These are phyloP conservation scores for Corymbia calophylla DNA, from an alignment of 441 rosid species.

Conservation along the genomic window DNA sequence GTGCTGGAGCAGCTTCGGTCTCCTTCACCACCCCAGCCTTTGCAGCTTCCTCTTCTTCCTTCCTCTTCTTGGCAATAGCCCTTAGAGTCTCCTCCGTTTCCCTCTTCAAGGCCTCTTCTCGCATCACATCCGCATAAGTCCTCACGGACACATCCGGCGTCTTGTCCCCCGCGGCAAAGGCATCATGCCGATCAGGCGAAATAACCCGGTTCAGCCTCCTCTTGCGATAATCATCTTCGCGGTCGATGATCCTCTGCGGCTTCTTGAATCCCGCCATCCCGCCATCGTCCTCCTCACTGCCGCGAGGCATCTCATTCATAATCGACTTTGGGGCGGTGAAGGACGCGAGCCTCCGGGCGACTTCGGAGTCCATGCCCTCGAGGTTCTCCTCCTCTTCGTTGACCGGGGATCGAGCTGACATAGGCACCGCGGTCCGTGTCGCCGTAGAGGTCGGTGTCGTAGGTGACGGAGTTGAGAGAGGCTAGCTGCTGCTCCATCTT, in stretches of 20 bases:
- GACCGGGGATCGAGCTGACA: constrained; percentile 70
- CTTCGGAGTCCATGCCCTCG: constrained; percentile 58
- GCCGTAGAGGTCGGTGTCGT: constrained; percentile 81
- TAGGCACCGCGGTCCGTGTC: constrained; percentile 61
- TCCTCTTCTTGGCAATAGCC: constrained; percentile 64
- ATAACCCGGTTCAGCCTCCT: constrained; percentile 68
- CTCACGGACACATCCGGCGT: constrained; percentile 80
- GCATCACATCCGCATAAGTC: constrained; percentile 80
- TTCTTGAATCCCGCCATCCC: constrained; percentile 52
- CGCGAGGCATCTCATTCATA: constrained; percentile 69
- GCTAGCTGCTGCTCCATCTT: constrained; percentile 72
- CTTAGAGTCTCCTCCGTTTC: constrained; percentile 68
- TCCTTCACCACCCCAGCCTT: constrained; percentile 9
- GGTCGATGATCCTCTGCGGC: constrained; percentile 63
- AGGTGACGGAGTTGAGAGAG: constrained; percentile 57
- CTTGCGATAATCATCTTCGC: constrained; percentile 83
- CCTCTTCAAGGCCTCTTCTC: constrained; percentile 68
- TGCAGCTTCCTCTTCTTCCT: constrained; percentile 68
- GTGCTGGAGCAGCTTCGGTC: constrained; percentile 17
- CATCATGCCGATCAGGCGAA: constrained; percentile 89
- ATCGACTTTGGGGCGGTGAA: constrained; percentile 89
- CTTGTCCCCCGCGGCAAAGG: constrained; percentile 86
- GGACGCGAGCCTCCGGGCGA: constrained; percentile 73
- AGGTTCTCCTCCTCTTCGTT: constrained; percentile 74
- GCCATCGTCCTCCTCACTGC: constrained; percentile 42